Conservation (phyloP, 1,284 basidiomycete species). For the Xerocomus minutiporus region DNA sequence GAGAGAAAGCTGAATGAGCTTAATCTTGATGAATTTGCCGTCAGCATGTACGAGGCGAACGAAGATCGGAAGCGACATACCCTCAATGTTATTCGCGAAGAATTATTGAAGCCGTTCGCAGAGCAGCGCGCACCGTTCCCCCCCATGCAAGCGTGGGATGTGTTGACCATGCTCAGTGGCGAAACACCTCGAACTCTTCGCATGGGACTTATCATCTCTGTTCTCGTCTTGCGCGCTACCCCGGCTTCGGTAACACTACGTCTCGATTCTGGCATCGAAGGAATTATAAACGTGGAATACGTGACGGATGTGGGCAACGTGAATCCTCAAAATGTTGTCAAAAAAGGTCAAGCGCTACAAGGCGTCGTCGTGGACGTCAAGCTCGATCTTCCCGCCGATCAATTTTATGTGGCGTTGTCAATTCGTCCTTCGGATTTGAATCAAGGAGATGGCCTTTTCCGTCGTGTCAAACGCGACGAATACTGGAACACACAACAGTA, state of each 20-base stretch:
- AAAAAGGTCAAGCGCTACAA: constrained; percentile 76
- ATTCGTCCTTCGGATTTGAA: constrained; percentile 68
- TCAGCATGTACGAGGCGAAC: constrained; percentile 82
- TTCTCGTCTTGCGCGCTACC: constrained; percentile 61
- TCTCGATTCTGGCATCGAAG: constrained; percentile 92
- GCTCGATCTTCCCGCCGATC: constrained; percentile 57
- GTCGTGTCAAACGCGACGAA: constrained; percentile 58
- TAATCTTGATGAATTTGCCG: constrained; percentile 94
- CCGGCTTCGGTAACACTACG: constrained; percentile 51
- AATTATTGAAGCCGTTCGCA: constrained; percentile 82
- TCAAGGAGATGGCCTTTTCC: constrained; percentile 61
- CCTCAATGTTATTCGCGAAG: constrained; percentile 83
- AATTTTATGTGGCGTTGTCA: constrained; percentile 75
- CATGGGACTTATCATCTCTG: constrained; percentile 82
- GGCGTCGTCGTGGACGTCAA: constrained; percentile 78
- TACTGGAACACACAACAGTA: constrained; percentile 66
- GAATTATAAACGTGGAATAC: constrained; percentile 67
- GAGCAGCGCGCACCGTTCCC: constrained; percentile 75
- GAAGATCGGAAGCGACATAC: constrained; percentile 85
- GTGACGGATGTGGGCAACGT: constrained; percentile 50
- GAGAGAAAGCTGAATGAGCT: constrained; percentile 85
- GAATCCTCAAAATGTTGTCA: constrained; percentile 47
- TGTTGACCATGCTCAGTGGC: constrained; percentile 93
- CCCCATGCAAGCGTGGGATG: constrained; percentile 71
- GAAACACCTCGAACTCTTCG: constrained; percentile 82